Evolutionary conservation across 495 filamentous ascomycete species (phyloP), one percentile per base, ranked within the genome.

Genomic region (Penicillium antarcticum): DNA sequence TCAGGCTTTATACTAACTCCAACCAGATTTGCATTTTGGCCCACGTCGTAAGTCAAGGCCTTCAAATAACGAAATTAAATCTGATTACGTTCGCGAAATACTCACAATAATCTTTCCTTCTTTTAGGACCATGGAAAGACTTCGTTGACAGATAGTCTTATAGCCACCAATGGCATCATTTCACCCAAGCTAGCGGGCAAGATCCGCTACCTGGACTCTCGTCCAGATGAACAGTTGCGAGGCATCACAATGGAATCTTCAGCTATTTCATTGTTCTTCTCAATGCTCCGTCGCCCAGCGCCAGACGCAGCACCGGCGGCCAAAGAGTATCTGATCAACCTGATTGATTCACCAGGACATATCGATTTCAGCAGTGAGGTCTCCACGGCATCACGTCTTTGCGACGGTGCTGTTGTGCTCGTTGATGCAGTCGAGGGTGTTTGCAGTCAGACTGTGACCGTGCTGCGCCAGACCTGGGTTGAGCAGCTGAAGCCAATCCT

Each of bases 161-260:
- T 99, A 57, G 91, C 95, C 69, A 97, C 95, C 57, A 99, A 99
- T 81, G 94, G 94, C 76, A 97, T 99, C 72, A 97, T 99, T 61
- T 97, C 95, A 11, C 88, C 92, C 35, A 97, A 97, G 64, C 74
- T 99, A 55, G 94, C 94, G 55, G 94, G 94, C 64, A 96, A 97
- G 75, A 96, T 97, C 69, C 88, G 94, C 58, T 99, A 96, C 67
- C 84, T 99, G 23, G 94, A 99, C 70, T 96, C 92, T 16, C 82
- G 94, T 38, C 91, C 95, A 12, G 94, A 99, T 73, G 94, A 99
- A 70, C 94, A 99, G 73, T 81, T 91, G 8, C 87, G 94, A 38
- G 95, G 94, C 29, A 99, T 99, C 60, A 99, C 94, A 10, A 99
- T 99, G 94, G 94, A 99, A 69, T 97, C 95, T 0, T 97, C 92